These are phyloP conservation scores for Populus pruinosa DNA, from an alignment of 345 rosid species.

Conservation along the genomic window DNA sequence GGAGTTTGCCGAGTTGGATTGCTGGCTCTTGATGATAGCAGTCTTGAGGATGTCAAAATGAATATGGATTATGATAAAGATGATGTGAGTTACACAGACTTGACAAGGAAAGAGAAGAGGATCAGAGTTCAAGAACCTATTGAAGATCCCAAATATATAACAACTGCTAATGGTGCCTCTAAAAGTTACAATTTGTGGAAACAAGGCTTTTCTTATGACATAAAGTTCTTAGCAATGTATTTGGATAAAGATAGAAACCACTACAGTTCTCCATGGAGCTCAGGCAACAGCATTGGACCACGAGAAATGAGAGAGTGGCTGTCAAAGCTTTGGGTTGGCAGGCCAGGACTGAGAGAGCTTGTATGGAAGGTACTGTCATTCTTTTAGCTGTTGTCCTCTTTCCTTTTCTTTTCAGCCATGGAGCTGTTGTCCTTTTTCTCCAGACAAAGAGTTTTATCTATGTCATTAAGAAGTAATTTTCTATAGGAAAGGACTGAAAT, in stretches of 20 bases:
- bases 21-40: constrained; percentile 67
- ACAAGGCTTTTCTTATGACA: constrained; percentile 63
- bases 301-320: constrained; percentile 97
- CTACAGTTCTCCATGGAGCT: constrained; percentile 80
- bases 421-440: background rate
- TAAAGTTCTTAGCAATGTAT: constrained; percentile 56
- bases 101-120: constrained; percentile 81
- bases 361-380: constrained; percentile 73
- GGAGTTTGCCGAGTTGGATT: constrained; percentile 93
- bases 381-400: background rate
- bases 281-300: constrained; percentile 82
- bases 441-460: background rate
- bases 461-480: constrained; percentile 2
- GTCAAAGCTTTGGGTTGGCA: constrained; percentile 71
- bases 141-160: constrained; percentile 32
- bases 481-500: background rate
- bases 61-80: constrained; percentile 29
- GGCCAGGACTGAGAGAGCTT: constrained; percentile 71
- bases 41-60: constrained; percentile 35
- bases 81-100: constrained; percentile 48
- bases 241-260: constrained; percentile 86
- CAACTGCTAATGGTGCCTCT: constrained; percentile 30
- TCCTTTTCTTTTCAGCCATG: background rate
- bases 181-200: constrained; percentile 50
- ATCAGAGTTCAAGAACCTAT: constrained; percentile 34